Base-by-base conservation (phyloP, 495 filamentous ascomycete genomes). In the Neurospora sp. region DNA sequence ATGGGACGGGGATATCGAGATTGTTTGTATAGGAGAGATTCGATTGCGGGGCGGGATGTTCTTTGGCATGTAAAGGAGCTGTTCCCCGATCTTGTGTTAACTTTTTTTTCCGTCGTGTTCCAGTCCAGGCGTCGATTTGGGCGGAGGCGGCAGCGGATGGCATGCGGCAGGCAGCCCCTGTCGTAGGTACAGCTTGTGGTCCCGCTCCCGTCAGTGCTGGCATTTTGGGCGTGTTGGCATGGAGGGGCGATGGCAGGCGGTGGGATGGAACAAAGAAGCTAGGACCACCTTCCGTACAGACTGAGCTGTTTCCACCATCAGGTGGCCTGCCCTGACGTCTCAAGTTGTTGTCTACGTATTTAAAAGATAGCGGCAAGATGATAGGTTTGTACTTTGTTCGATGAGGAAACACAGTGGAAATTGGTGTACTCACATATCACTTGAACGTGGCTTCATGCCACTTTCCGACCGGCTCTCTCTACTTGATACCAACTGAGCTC, bases 31-130 rank as follows among this genome's bases (percentile, higher is more conserved):
- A 65, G 74, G 42, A 69, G 68, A 41, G 18, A 35, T 71, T 35
- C 8, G 31, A 35, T n/a, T 38, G 44, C 39, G 22, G 41, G 42
- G 44, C 4, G 35, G 70, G 70, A 44, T 41, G 31, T 45, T 20
- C 44, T 53, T 35, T 38, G 42, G 44, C 69, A 59, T 65, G 65
- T 70, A 68, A 44, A 68, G 72, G 73, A 79, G 78, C 77, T 77
- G 47, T 73, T 61, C 44, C 39, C 71, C 69, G 72, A 68, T 71
- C 75, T 71, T 61, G 73, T 35, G 70, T 71, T 45, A 80, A 80
- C 79, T 82, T 83, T 83, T 84, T 83, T 78, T 73, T 68, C 42
- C 71, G 72, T 59, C 9, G 61, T 73, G 76, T 77, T 78, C 74
- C 73, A 68, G 71, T 70, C 76, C 73, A 75, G 74, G 71, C 69